These are phyloP conservation scores for Phaseolus coccineus DNA, from an alignment of 331 rosid genomes.

Conservation along the genomic window DNA sequence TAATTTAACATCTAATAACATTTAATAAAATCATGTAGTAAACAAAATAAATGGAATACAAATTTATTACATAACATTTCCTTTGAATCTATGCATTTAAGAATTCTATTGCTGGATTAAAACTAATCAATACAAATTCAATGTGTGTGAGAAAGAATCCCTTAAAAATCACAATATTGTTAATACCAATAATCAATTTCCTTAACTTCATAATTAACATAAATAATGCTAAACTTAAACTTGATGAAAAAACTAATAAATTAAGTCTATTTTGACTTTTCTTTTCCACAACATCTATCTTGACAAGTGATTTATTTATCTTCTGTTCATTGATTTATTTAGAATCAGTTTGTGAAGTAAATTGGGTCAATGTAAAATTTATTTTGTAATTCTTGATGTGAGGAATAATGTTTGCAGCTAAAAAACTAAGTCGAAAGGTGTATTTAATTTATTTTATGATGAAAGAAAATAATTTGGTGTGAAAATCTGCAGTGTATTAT, in stretches of 20 bases:
- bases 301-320: not conserved
- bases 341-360: too few species aligned
- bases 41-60: not conserved
- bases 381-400: not conserved
- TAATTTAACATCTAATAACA: not conserved
- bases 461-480: not conserved
- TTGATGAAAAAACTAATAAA: not conserved
- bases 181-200: too few species aligned
- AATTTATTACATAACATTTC: not conserved
- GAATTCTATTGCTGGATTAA: not conserved
- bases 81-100: not conserved
- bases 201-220: too few species aligned
- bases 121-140: too few species aligned
- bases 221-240: too few species aligned
- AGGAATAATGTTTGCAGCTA: not conserved
- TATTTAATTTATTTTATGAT: not conserved
- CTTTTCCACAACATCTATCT: too few species aligned
- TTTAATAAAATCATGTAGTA: not conserved
- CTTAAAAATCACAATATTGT: too few species aligned
- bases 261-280: too few species aligned
- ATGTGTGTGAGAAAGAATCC: not conserved
- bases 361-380: too few species aligned
- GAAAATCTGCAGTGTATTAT: too few species aligned
- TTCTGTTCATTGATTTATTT: not conserved
- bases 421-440: too few species aligned